Evolutionary conservation across 2,329 filamentous ascomycete species (phyloP), one percentile per base, ranked within the genome.

Genomic region (Graphilbum fragrans): DNA sequence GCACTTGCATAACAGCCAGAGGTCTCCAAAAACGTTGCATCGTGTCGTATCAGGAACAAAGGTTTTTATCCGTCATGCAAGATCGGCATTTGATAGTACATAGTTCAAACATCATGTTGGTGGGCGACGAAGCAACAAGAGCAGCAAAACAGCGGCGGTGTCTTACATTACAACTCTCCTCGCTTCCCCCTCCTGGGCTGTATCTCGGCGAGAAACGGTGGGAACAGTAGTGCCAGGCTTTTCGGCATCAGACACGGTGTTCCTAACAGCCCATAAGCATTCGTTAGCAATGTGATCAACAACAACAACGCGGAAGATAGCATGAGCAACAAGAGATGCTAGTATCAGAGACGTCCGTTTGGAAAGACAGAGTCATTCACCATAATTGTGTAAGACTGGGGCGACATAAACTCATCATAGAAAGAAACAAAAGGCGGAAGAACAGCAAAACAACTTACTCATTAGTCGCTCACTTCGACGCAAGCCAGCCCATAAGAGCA

Each of bases 351-450:
- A 57, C 63, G 64, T 67, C 58, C 61, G 58, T 66, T 67, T 67
- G 64, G 64, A 63, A 62, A 61, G 64, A 66, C 63, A 50, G 56
- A 63, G 70, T 72, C 66, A 58, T 65, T 74, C 70, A 74, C 68
- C 70, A 74, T 64, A 46, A 53, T 55, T 58, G 52, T 46, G 63
- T 74, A 69, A 67, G 70, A 68, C 70, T 71, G 70, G 70, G 70
- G 70, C 70, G 70, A 74, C 70, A 59, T 47, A 69, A 62, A 57
- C 62, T 74, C 70, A 74, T 74, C 70, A 74, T 67, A 20, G 23
- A 20, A 16, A 25, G 27, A 38, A 33, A 35, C 12, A 29, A 41
- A 21, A 34, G 7, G 27, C 19, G 27, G 14, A 23, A 34, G 12
- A 40, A 25, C n/a, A n/a, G n/a, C n/a, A n/a, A 11, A 20, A 31